Conservation (phyloP, 805 yeast genomes). For the Candida verbasci region DNA sequence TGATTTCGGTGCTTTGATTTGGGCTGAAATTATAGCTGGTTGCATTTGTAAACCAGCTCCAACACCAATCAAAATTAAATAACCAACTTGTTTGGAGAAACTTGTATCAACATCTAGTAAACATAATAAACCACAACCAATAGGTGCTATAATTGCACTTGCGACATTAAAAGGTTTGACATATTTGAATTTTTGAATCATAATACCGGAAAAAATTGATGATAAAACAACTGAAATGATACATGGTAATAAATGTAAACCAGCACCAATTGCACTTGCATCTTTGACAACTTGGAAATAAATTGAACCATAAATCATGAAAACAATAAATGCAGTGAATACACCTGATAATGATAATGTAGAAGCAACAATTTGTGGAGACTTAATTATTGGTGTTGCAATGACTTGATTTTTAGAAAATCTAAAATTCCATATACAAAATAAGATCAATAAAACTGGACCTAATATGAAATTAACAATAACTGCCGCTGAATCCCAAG, state of each 20-base stretch:
- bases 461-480: slow-evolving; percentile 34
- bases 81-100: slow-evolving; percentile 36
- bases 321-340: slow-evolving; percentile 35
- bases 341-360: slow-evolving; percentile 27
- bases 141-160: slow-evolving; percentile 25
- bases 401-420: slow-evolving; percentile 43
- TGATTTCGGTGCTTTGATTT: slow-evolving; percentile 47
- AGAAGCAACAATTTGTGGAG: slow-evolving; percentile 35
- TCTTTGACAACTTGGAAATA: slow-evolving; percentile 48
- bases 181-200: slow-evolving; percentile 32
- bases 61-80: slow-evolving; percentile 44
- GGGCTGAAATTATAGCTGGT: slow-evolving; percentile 40
- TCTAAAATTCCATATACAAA: slow-evolving; percentile 39
- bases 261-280: slow-evolving; percentile 40
- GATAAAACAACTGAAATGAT: slow-evolving; percentile 35
- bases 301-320: slow-evolving; percentile 19
- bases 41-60: slow-evolving; percentile 47
- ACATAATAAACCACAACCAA: slow-evolving; percentile 43
- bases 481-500: slow-evolving; percentile 46
- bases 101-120: slow-evolving; percentile 38
- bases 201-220: slow-evolving; percentile 34
- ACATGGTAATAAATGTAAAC: slow-evolving; percentile 41
- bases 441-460: slow-evolving; percentile 30
- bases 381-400: slow-evolving; percentile 37
- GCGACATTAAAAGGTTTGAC: slow-evolving; percentile 39